Evolutionary conservation across 768 basidiomycete species (phyloP), one percentile per base, ranked within the genome.

Genomic region (Calvatia gigantea): DNA sequence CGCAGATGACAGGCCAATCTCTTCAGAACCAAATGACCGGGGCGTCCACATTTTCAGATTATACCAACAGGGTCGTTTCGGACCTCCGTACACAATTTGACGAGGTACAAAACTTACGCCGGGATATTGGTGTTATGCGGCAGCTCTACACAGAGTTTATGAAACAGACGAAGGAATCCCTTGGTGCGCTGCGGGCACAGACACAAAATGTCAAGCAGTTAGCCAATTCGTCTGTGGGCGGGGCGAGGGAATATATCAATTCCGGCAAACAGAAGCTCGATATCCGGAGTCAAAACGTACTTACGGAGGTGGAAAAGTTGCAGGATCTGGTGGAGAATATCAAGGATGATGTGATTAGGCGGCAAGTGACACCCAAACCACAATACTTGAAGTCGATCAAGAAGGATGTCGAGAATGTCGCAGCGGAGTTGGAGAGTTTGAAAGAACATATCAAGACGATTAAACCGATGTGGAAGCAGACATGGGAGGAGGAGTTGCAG

Each of bases 381-480:
- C 74, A 77, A 25, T 72, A 88, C 48, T 77, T 96, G 72, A 85
- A 84, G 66, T 73, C 73, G 33, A 82, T 95, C 68, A 81, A 83
- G 66, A 83, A 82, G 59, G 89, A 93, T 60, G 79, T 97, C 54
- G 76, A 79, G 27, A 70, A 79, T 19, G 80, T 87, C 25, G 78
- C 83, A 15, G 69, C 72, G 8, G 88, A 94, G 71, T 77, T 98
- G 41, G 79, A 85, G 58, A 86, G 83, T 63, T 74, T 98, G 56
- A 83, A 83, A 64, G 84, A 87, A 62, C 92, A 96, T 69, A 89
- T 98, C 61, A 82, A 86, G 62, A 89, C 91, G 9, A 82, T 95
- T 64, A 93, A 89, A 65, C 94, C 96, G 39, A 92, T 91, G 82
- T 99, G 96, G 96, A 91, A 95, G 78, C 94, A 95, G 80, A 98